Evolutionary conservation across 495 filamentous ascomycete genomes (phyloP), one percentile per base, ranked within the genome.

Genomic region (Daldinia bambusicola): DNA sequence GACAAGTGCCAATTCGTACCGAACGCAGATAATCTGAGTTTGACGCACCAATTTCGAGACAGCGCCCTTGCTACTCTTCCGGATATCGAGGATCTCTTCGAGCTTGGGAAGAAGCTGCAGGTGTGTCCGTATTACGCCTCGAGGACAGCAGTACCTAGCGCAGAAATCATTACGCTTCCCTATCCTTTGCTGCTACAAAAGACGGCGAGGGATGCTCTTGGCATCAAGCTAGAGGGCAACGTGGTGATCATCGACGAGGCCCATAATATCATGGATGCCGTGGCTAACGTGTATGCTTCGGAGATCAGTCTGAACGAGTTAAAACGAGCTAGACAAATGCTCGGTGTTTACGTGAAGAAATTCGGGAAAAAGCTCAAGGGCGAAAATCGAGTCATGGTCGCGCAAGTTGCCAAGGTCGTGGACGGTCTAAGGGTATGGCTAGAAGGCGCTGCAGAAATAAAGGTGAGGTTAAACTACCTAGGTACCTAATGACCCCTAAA

Each of bases 61-160:
- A 89, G 93, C 75, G 86, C 91, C 14, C 78, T 98, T 55, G 94
- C 96, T 5, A 92, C 86, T 0, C 84, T 99, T 8, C 90, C 92
- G 14, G 95, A 99, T 76, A 98, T 99, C 64, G 95, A 99, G 76
- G 96, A 99, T 71, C 84, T 98, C 30, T 90, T 88, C 50, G 80
- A 82, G 13, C 81, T 97, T 2, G 95, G 95, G 5, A 93, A 89
- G 72, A 85, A 90, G 43, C 80, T 97, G 18, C 89, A 90, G 2
- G 88, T 98, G 16, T 99, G 95, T 78, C 96, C 95, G 7, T 99
- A 99, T 77, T 99, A 99, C 78, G 93, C 95, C 51, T 94, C 96
- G 0, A 87, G 95, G 45, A 84, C 90, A 2, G 89, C 91, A 6
- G 92, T 97, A 50, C 90, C 90, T 59, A 89, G 91, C 20, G 93